These are phyloP conservation scores for Boletales sp. DNA, from an alignment of 768 basidiomycete species.

Conservation along the genomic window DNA sequence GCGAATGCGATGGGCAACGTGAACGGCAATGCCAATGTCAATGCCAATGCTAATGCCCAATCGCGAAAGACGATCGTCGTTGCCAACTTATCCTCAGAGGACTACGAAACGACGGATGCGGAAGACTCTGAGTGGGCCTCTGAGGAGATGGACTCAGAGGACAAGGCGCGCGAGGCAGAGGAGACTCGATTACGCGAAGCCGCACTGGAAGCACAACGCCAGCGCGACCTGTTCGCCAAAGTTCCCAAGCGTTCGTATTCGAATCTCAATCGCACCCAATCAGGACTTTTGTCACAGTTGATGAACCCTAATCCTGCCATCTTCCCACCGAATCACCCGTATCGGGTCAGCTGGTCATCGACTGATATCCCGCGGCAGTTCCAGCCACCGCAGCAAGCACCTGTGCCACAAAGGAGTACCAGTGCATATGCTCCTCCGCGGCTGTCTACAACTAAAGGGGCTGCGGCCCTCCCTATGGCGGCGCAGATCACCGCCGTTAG, in stretches of 20 bases:
- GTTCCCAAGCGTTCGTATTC: conserved; percentile 63
- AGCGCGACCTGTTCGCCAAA: conserved; percentile 69
- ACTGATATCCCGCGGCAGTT: conserved; percentile 42
- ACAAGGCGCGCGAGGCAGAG: conserved; percentile 31
- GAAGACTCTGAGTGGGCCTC: conserved; percentile 63
- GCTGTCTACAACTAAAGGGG: conserved; percentile 53
- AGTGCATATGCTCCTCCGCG: conserved; percentile 31
- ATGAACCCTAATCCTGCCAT: conserved; percentile 68
- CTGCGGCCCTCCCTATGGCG: conserved; percentile 57
- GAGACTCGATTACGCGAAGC: conserved; percentile 44
- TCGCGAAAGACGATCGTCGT: conserved; percentile 45
- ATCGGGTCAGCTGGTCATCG: conserved; percentile 46
- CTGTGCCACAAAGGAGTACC: conserved; percentile 26
- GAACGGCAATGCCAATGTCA: conserved; percentile 1
- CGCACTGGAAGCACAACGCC: conserved; percentile 57
- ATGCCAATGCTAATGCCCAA: conserved; percentile 22
- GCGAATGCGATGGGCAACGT: conserved; percentile 8
- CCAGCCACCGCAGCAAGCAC: conserved; percentile 15
- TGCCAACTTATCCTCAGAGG: conserved; percentile 41
- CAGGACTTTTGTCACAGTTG: conserved; percentile 62
- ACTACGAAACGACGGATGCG: conserved; percentile 52
- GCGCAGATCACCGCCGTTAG: conserved; percentile 42
- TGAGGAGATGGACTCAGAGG: conserved; percentile 45
- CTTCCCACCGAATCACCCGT: conserved; percentile 58
- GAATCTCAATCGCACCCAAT: conserved; percentile 48